Evolutionary conservation across 352 stramenopile genomes (phyloP), one percentile per base, ranked within the genome.

Genomic region (Globisporangium barbulae): DNA sequence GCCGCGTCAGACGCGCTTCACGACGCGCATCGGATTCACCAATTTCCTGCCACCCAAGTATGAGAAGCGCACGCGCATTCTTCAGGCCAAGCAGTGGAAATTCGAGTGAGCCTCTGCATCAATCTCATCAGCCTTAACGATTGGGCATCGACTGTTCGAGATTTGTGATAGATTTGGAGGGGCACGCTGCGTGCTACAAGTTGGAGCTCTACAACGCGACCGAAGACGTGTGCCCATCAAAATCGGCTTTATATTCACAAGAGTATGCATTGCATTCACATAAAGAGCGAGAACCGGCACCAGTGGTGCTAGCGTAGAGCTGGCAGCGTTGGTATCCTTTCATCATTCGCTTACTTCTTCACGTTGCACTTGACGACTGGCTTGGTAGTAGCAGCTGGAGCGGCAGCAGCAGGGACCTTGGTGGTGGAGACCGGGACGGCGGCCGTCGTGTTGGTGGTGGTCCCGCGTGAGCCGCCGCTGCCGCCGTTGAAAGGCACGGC

Each of bases 31-130:
- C 1, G 73, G 82, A 0, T 91, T 91, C 58, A 63, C 64, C 44
- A 86, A 73, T 37, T 74, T 83, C 30, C 68, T 90, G 52, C 78
- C 81, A 39, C 69, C 76, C 17, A 79, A 80, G 35, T 67, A 67
- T n/a, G 53, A 67, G 35, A 67, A 67, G 55, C 31, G 22, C 47
- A 50, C 45, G 22, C 62, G 54, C 33, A 63, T 67, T 15, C 31
- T 67, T 25, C 44, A 67, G 22, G 53, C 54, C 17, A 67, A 67
- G 31, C 44, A 56, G 25, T 56, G 54, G 44, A 59, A 67, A 47
- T 13, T 57, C 21, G 62, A 63, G 42, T 59, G 52, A 64, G 15
- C 21, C 21, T 17, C 5, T 39, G 3, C 8, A 44, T 10, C 37
- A 15, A 15, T 17, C 10, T 37, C 9, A 8, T 37, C 31, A 8